phyloP scores from a whole-genome alignment of 2,329 filamentous ascomycete genomes.

The Arthrobotrys iridis region DNA sequence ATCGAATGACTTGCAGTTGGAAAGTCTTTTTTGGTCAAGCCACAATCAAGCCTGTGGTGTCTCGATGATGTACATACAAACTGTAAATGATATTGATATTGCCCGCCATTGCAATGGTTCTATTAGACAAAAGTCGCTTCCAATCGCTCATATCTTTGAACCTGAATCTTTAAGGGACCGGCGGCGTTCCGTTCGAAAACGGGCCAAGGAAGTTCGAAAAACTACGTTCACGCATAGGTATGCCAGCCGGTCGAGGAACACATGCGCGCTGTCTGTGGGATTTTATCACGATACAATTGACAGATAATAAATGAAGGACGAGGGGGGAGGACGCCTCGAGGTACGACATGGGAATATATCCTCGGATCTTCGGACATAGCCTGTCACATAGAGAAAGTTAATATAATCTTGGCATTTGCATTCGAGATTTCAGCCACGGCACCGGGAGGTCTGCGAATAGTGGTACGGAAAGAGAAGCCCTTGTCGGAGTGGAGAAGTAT shows the following conservation, averaged over 20 bases:
- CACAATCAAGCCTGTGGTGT: background rate
- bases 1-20: background rate
- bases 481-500: background rate
- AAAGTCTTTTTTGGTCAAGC: background rate
- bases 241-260: background rate
- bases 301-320: background rate
- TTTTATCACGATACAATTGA: background rate
- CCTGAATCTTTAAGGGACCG: background rate
- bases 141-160: background rate
- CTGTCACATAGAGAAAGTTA: slow-evolving; percentile 7
- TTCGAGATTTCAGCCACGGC: background rate
- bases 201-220: too few relatives aligned
- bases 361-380: background rate
- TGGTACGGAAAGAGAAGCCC: background rate
- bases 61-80: background rate
- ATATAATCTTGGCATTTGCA: slow-evolving; percentile 8
- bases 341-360: background rate
- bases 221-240: background rate
- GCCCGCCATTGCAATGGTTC: background rate
- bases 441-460: slow-evolving; percentile 18
- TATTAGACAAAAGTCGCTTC: background rate
- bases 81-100: background rate
- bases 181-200: background rate
- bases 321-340: too few relatives aligned
- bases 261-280: background rate